Conservation (phyloP, 1,284 basidiomycete genomes). For the Chalciporus sp. region DNA sequence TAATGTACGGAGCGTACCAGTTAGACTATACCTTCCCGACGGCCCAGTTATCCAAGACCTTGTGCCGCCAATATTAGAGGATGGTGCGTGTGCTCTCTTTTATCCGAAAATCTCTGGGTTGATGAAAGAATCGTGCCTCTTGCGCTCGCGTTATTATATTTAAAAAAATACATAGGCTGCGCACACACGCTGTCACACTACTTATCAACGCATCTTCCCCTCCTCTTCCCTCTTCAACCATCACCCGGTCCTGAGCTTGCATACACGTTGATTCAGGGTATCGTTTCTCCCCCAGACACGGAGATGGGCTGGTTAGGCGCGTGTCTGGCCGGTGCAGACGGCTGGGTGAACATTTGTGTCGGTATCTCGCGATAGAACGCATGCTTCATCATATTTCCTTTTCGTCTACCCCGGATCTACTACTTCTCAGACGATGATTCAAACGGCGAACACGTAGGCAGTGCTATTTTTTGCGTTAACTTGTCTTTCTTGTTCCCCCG, state of each 20-base stretch:
- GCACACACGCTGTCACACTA: slow-evolving; percentile 62
- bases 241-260: slow-evolving; percentile 48
- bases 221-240: slow-evolving; percentile 57
- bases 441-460: neutral
- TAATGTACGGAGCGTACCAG: slow-evolving; percentile 83
- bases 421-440: neutral
- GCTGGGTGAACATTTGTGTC: slow-evolving; percentile 90
- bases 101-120: neutral
- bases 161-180: slow-evolving; percentile 44
- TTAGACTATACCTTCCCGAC: slow-evolving; percentile 89
- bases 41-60: slow-evolving; percentile 91
- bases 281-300: slow-evolving; percentile 82
- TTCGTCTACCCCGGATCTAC: slow-evolving; percentile 1
- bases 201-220: slow-evolving; percentile 62
- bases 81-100: slow-evolving; percentile 46
- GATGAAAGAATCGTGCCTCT: neutral
- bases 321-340: slow-evolving; percentile 89
- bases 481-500: neutral
- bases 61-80: slow-evolving; percentile 75
- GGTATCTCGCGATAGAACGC: slow-evolving; percentile 47
- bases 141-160: neutral
- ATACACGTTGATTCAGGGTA: slow-evolving; percentile 83
- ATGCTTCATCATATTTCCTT: neutral
- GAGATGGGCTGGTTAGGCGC: slow-evolving; percentile 94
- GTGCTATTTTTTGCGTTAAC: slow-evolving; percentile 1